Evolutionary conservation across 2,329 filamentous ascomycete species (phyloP).

Genomic region (Stenocarpella maydis): DNA sequence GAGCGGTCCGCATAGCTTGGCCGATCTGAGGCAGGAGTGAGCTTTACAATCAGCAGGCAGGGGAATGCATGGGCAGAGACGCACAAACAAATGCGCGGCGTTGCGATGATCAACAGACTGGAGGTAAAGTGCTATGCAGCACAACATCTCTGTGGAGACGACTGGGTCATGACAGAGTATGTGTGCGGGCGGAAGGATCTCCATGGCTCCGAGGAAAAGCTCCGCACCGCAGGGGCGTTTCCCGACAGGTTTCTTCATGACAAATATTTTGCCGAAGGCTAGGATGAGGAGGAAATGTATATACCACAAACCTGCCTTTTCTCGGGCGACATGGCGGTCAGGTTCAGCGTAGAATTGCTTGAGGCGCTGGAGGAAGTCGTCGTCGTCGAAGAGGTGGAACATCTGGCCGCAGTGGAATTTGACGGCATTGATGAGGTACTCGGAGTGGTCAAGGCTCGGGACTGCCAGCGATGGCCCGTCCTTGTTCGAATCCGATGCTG

Average conservation of each 20-base stretch:
- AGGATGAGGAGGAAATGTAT: conserved; percentile 62
- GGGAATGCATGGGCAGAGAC: not conserved
- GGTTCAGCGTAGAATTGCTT: conserved; percentile 43
- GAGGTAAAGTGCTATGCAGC: conserved; percentile 60
- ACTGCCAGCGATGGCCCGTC: conserved; percentile 39
- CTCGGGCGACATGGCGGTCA: conserved; percentile 21
- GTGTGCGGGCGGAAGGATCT: conserved; percentile 53
- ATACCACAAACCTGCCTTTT: conserved; percentile 52
- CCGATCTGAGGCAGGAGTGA: conserved; percentile 49
- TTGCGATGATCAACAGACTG: conserved; percentile 58
- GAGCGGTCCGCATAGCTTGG: conserved; percentile 58
- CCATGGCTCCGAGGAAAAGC: conserved; percentile 54
- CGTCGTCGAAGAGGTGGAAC: conserved; percentile 63
- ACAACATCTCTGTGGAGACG: conserved; percentile 57
- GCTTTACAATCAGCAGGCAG: not conserved
- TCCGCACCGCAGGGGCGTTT: conserved; percentile 55
- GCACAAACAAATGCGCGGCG: conserved; percentile 11
- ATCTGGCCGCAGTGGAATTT: conserved; percentile 64
- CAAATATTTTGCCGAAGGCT: conserved; percentile 63
- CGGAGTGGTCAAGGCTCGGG: conserved; percentile 59
- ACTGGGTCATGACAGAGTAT: conserved; percentile 53
- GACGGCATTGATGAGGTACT: conserved; percentile 63
- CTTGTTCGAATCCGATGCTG: not conserved
- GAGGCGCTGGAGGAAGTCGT: conserved; percentile 53
- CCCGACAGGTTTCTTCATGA: conserved; percentile 47